phyloP scores from a whole-genome alignment of 176 grass and related monocot species.

The Olyra latifolia region DNA sequence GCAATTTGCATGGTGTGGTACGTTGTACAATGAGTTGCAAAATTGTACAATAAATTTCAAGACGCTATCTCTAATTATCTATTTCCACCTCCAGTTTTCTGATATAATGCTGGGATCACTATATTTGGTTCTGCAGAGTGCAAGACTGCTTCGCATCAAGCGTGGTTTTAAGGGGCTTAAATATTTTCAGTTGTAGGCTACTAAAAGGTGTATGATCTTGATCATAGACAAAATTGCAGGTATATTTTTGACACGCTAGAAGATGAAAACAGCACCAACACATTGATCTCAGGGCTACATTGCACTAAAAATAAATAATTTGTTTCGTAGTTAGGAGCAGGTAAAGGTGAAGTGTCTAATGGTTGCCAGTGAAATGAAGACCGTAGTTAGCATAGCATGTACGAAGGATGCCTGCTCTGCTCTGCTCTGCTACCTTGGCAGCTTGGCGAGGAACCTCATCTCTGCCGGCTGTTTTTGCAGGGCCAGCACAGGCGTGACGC shows the following conservation, averaged over 20 bases:
- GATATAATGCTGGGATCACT: background rate
- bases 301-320: background rate
- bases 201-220: background rate
- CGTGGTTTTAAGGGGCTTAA: background rate
- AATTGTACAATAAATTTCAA: background rate
- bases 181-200: background rate
- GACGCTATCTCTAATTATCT: background rate
- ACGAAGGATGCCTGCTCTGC: background rate
- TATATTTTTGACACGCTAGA: background rate
- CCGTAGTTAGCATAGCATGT: background rate
- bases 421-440: slow-evolving; percentile 48
- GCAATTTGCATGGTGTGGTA: background rate
- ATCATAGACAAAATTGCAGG: background rate
- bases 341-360: background rate
- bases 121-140: background rate
- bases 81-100: background rate
- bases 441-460: slow-evolving; percentile 36
- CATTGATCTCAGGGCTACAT: slow-evolving; percentile 1
- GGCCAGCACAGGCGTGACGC: slow-evolving; percentile 43
- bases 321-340: background rate
- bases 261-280: too few relatives aligned
- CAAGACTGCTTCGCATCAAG: background rate
- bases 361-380: background rate
- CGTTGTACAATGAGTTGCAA: background rate
- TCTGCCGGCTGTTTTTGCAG: slow-evolving; percentile 50